Evolutionary conservation across 805 yeast genomes (phyloP).

Genomic region (Scheffersomyces lignosus): DNA sequence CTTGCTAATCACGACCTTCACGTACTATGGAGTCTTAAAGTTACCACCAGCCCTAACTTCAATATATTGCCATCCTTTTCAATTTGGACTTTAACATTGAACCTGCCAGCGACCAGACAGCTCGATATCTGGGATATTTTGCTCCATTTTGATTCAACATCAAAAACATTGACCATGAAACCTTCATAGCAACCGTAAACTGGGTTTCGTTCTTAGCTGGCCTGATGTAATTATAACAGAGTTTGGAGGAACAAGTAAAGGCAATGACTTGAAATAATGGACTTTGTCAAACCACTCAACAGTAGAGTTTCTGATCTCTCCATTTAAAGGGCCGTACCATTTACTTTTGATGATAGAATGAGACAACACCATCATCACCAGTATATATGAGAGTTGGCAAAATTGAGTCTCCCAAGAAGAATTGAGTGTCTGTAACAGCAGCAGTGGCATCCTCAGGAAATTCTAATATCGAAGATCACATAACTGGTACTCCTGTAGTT

Average conservation of each 20-base stretch:
- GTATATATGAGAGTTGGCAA: constrained; percentile 1
- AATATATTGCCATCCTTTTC: no score
- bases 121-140: constrained; percentile 9
- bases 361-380: not conserved
- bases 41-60: no score
- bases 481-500: constrained; percentile 6
- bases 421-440: constrained; percentile 9
- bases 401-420: constrained; percentile 9
- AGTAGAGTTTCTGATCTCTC: not conserved
- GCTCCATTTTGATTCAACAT: constrained; percentile 1
- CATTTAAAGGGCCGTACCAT: not conserved
- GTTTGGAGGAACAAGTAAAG: constrained; percentile 8
- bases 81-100: no score
- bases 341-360: not conserved
- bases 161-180: constrained; percentile 7
- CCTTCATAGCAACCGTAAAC: constrained; percentile 10
- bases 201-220: not conserved
- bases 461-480: constrained; percentile 11
- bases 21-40: no score
- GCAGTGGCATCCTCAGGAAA: constrained; percentile 6
- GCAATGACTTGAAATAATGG: constrained; percentile 10
- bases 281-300: constrained; percentile 8
- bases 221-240: constrained; percentile 9
- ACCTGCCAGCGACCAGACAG: no score
- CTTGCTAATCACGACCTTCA: no score